Evolutionary conservation across 1,284 basidiomycete genomes (phyloP).

Genomic region (Jaminaea rosea): DNA sequence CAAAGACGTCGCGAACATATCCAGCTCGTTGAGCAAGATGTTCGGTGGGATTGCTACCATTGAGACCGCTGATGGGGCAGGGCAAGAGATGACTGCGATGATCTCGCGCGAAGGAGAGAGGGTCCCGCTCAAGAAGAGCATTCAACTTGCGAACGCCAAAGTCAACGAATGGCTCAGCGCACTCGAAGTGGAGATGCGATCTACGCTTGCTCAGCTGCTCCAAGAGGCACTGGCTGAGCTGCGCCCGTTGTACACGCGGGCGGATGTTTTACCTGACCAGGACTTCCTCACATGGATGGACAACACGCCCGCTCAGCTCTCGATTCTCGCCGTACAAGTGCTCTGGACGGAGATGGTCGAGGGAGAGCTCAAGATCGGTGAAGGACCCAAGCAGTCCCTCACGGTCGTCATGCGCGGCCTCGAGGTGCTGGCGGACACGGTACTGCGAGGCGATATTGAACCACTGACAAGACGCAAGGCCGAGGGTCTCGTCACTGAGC

Average conservation of each 20-base stretch:
- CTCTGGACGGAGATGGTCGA: conserved; percentile 88
- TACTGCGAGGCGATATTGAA: conserved; percentile 69
- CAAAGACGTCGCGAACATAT: conserved; percentile 91
- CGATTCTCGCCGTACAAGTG: conserved; percentile 86
- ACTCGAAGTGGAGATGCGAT: conserved; percentile 87
- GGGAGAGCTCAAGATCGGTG: conserved; percentile 56
- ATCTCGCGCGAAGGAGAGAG: conserved; percentile 73
- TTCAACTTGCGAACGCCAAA: conserved; percentile 83
- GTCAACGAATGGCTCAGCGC: conserved; percentile 97
- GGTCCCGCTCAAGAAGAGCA: conserved; percentile 71
- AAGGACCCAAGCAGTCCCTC: conserved; percentile 60
- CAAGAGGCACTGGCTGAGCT: conserved; percentile 70
- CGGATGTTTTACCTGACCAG: conserved; percentile 51
- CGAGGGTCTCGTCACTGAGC: conserved; percentile 96
- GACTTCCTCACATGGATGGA: conserved; percentile 82
- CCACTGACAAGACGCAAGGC: conserved; percentile 88
- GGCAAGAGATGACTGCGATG: conserved; percentile 41
- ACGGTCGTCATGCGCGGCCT: conserved; percentile 71
- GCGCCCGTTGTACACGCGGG: conserved; percentile 66
- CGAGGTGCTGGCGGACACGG: conserved; percentile 88
- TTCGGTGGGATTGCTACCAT: conserved; percentile 93
- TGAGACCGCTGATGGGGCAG: conserved; percentile 61
- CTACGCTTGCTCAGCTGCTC: conserved; percentile 75
- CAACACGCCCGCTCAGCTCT: conserved; percentile 86
- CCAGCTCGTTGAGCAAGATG: conserved; percentile 99